phyloP scores from a whole-genome alignment of 108 stramenopile genomes.

The Pseudonitzschia multiseries region DNA sequence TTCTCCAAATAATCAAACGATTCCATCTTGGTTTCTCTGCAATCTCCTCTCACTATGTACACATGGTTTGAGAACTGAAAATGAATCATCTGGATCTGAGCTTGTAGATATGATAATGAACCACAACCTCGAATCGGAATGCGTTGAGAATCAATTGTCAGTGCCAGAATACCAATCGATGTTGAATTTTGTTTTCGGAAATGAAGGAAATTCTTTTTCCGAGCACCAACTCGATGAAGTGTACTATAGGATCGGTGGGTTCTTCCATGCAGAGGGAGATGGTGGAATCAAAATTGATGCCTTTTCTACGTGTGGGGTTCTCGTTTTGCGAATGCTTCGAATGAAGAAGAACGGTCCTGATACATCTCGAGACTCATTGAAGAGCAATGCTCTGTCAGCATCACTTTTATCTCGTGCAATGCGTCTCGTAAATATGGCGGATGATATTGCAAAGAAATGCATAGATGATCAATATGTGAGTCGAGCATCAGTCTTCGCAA shows the following conservation, averaged over 20 bases:
- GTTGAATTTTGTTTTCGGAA: not conserved
- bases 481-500: constrained; percentile 8
- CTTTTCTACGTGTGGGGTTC: not conserved
- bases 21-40: not conserved
- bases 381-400: not conserved
- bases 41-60: not conserved
- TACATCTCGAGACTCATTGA: not conserved
- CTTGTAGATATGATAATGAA: not conserved
- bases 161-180: not conserved
- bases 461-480: not conserved
- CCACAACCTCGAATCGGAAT: not conserved
- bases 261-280: not conserved
- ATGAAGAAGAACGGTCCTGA: not conserved
- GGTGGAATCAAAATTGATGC: not conserved
- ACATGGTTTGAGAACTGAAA: not conserved
- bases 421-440: constrained; percentile 4
- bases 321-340: not conserved
- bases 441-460: not conserved
- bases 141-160: not conserved
- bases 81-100: not conserved
- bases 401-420: not conserved
- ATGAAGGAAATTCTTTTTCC: not conserved
- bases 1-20: not conserved
- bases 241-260: not conserved
- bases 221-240: not conserved